Evolutionary conservation across 306 rosid species (phyloP), one percentile per base, ranked within the genome.

Genomic region (Trifolium repens): DNA sequence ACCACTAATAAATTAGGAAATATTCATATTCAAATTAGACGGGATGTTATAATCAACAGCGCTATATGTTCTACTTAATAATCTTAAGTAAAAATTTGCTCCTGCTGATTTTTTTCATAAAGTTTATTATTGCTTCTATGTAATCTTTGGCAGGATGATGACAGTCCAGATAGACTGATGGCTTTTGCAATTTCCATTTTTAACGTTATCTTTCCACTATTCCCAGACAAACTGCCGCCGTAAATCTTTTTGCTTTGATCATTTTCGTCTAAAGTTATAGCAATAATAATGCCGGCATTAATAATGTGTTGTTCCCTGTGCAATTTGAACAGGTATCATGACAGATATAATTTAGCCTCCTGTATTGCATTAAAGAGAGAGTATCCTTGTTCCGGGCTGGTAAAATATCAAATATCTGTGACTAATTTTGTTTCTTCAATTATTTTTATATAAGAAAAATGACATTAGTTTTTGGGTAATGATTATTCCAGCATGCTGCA

Each of bases 401-500:
- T 81, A 75, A 32, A 32, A 44, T 62, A 54, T 32, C 66, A 67
- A 58, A 67, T 30, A 58, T 24, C 54, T 11, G 12, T 42, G 47
- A 80, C 19, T 71, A 75, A 12, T 44, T 50, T 50, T 61, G 49
- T 52, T 62, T 62, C 8, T 69, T 16, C 42, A 30, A 14, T 55
- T 13, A 55, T 4, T 61, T 63, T 40, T 70, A 37, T 67, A 11
- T 32, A 5, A 34, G 24, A 62, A 17, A 12, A 26, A 39, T 68
- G 59, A 46, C 53, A 66, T 66, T 49, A 22, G 26, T 62, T 62
- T 71, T 11, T 27, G 53, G 27, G 63, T 69, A 19, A 44, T 47
- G 40, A 19, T 43, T 32, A 34, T 58, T 70, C 10, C 68, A 81
- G 81, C 69, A 63, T 70, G 80, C 69, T 81, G 34, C 78, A 4